A percentile compares a stretch with the other conserved stretches of the same genome.
These are phyloP conservation scores for Omphalea diandra DNA, from an alignment of 441 rosid species.

Conservation along the genomic window DNA sequence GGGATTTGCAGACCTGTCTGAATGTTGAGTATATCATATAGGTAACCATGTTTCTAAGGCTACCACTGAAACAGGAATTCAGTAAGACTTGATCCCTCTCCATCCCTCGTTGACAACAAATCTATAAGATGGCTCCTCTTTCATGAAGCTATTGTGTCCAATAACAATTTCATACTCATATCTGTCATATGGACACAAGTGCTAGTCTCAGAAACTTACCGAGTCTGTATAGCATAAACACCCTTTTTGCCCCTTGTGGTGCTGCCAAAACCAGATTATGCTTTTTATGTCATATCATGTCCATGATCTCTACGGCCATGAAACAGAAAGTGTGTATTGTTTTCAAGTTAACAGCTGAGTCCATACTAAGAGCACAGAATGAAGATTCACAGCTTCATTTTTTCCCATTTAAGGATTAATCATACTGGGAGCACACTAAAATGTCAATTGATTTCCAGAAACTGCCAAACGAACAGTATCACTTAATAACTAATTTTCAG, in stretches of 20 bases:
- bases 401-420: neutral
- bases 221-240: neutral
- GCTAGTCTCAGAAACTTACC: neutral
- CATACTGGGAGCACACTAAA: no score
- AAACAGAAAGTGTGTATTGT: neutral
- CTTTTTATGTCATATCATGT: neutral
- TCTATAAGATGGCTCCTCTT: neutral
- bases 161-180: neutral
- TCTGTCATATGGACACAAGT: neutral
- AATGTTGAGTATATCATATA: neutral
- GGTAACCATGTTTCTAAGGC: no score
- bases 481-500: neutral
- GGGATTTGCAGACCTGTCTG: neutral
- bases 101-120: neutral
- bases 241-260: neutral
- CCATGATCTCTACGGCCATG: neutral
- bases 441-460: no score
- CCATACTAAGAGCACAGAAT: neutral
- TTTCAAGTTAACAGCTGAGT: neutral
- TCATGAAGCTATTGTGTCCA: neutral
- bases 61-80: neutral
- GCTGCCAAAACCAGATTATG: neutral
- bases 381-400: neutral
- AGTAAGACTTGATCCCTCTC: neutral
- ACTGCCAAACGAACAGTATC: neutral